A percentile compares a stretch with the other conserved stretches of the same genome.
Conservation (phyloP, 2,329 filamentous ascomycete genomes). For the Cladobotryum mycophilum region DNA sequence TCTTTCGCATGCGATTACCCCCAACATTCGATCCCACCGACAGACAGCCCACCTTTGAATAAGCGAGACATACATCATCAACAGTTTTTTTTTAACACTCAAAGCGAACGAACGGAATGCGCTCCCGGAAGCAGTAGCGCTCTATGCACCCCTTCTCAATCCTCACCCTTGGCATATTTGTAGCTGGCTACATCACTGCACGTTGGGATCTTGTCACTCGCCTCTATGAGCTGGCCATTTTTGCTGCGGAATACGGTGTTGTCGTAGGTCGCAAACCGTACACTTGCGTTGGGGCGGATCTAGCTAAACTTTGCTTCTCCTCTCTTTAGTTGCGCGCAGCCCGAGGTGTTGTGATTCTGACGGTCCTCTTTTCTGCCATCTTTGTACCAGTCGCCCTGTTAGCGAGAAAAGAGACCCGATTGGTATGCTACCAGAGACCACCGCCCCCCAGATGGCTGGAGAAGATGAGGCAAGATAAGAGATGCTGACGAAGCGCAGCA, state of each 20-base stretch:
- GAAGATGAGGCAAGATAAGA: background rate
- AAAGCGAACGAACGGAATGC: constrained; percentile 33
- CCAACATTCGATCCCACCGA: no score
- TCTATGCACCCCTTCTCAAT: constrained; percentile 97
- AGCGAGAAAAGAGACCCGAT: constrained; percentile 69
- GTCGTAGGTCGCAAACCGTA: constrained; percentile 55
- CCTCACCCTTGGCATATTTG: constrained; percentile 94
- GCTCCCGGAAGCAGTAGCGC: constrained; percentile 36
- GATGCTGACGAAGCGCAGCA: constrained; percentile 50
- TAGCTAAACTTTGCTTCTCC: background rate
- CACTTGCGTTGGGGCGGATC: background rate
- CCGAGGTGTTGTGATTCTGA: constrained; percentile 78
- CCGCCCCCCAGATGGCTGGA: background rate
- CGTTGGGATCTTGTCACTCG: constrained; percentile 97
- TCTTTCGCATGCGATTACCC: no score
- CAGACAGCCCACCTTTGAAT: background rate
- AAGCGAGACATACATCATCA: background rate
- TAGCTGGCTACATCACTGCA: constrained; percentile 98
- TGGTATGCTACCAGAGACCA: constrained; percentile 51
- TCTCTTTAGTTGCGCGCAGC: constrained; percentile 65
- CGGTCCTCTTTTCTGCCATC: constrained; percentile 76
- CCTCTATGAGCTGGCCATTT: constrained; percentile 92
- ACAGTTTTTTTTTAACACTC: no score
- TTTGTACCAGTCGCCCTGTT: constrained; percentile 79
- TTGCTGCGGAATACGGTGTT: constrained; percentile 98